These are phyloP conservation scores for Kazachstania viticola DNA, from an alignment of 805 yeast genomes.

Conservation along the genomic window DNA sequence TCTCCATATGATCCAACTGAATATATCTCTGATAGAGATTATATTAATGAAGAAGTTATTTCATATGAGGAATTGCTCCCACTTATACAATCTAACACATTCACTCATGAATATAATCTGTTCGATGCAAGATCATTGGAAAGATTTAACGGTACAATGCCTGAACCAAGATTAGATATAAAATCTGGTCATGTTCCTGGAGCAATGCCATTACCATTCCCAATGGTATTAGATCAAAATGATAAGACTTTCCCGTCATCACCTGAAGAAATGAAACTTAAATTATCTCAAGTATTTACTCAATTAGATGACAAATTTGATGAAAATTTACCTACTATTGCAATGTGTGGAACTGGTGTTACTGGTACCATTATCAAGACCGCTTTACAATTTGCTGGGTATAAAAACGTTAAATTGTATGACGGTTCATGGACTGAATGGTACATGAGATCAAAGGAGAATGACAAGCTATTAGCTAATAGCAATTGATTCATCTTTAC, in stretches of 20 bases:
- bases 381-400: constrained; percentile 52
- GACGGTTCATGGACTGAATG: constrained; percentile 76
- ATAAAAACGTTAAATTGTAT: constrained; percentile 42
- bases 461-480: no score
- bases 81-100: constrained; percentile 39
- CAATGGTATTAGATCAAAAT: constrained; percentile 41
- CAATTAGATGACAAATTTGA: constrained; percentile 27
- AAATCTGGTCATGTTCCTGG: constrained; percentile 87
- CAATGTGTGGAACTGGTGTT: constrained; percentile 95
- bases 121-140: constrained; percentile 75
- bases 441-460: constrained; percentile 21
- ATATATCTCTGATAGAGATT: constrained; percentile 29
- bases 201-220: constrained; percentile 65
- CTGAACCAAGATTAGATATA: constrained; percentile 84
- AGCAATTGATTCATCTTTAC: no score
- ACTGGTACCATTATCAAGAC: constrained; percentile 80
- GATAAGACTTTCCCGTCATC: constrained; percentile 36
- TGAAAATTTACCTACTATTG: constrained; percentile 54
- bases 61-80: constrained; percentile 54
- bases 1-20: constrained; percentile 15
- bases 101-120: constrained; percentile 38
- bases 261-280: constrained; percentile 23
- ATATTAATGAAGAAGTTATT: constrained; percentile 40
- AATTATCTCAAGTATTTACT: constrained; percentile 37
- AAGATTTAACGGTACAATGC: constrained; percentile 66